Evolutionary conservation across 179 eudicot genomes (phyloP).

Genomic region (Vitellaria paradoxa): DNA sequence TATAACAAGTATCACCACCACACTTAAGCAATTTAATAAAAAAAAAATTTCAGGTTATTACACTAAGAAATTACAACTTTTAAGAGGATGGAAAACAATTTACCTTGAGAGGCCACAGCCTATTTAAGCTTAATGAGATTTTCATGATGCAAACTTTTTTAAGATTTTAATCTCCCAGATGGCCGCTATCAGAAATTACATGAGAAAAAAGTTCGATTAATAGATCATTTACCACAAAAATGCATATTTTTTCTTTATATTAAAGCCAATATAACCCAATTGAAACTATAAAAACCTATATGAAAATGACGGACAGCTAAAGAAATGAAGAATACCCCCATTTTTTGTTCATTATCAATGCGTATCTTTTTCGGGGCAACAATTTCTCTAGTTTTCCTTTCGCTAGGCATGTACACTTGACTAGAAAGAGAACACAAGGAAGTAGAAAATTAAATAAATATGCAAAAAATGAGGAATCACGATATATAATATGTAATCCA

Average conservation of each 20-base stretch:
- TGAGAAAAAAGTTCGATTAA: slow-evolving; percentile 13
- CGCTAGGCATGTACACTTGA: slow-evolving; percentile 44
- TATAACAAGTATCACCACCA: too few relatives aligned
- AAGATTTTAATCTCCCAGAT: slow-evolving; percentile 93
- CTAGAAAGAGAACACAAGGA: slow-evolving; percentile 18
- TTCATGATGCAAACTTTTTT: slow-evolving; percentile 86
- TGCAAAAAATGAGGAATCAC: not conserved
- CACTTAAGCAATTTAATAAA: too few relatives aligned
- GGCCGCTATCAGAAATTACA: slow-evolving; percentile 93
- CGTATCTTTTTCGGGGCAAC: slow-evolving; percentile 45
- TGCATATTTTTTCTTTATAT: not conserved
- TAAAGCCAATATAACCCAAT: not conserved
- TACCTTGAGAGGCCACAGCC: slow-evolving; percentile 93
- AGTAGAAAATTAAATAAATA: slow-evolving; percentile 3
- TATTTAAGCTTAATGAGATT: slow-evolving; percentile 88
- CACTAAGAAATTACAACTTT: slow-evolving; percentile 6
- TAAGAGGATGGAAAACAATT: slow-evolving; percentile 3
- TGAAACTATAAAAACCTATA: too few relatives aligned
- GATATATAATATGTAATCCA: not conserved
- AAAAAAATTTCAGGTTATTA: too few relatives aligned
- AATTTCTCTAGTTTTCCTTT: slow-evolving; percentile 34
- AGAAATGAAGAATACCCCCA: slow-evolving; percentile 30
- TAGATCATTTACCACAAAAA: not conserved
- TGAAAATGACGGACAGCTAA: not conserved
- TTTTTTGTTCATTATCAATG: slow-evolving; percentile 43